Conservation (phyloP, 352 stramenopile genomes). For the Phytophthora meadii region DNA sequence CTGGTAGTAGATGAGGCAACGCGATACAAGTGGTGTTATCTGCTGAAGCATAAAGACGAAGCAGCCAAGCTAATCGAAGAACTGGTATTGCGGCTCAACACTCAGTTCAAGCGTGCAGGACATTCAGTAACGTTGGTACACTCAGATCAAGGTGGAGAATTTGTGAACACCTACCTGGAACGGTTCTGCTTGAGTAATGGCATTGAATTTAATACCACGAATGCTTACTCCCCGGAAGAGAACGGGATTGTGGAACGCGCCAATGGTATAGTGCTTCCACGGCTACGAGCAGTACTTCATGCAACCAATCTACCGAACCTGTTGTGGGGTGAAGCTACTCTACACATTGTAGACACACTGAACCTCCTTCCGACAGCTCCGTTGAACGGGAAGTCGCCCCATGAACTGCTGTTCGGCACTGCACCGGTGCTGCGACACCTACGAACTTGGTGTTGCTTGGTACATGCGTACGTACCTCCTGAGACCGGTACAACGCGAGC, state of each 20-base stretch:
- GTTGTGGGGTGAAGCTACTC: slow-evolving; percentile 20
- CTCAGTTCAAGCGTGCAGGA: slow-evolving; percentile 12
- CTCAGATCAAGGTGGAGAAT: slow-evolving; percentile 28
- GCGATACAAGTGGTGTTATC: slow-evolving; percentile 25
- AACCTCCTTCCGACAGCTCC: slow-evolving; percentile 13
- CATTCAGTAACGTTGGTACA: slow-evolving; percentile 13
- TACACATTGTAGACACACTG: slow-evolving; percentile 16
- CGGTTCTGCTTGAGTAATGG: slow-evolving; percentile 9
- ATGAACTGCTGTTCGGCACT: slow-evolving; percentile 15
- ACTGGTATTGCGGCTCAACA: slow-evolving; percentile 11
- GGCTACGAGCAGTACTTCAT: slow-evolving; percentile 22
- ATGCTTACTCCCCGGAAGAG: slow-evolving; percentile 31
- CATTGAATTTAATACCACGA: slow-evolving; percentile 15
- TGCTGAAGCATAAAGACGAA: slow-evolving; percentile 16
- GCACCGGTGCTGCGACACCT: slow-evolving; percentile 20
- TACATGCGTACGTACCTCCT: neutral
- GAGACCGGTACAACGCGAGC: slow-evolving; percentile 8
- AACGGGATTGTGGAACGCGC: slow-evolving; percentile 24
- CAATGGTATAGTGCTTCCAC: slow-evolving; percentile 8
- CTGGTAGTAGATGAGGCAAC: slow-evolving; percentile 30
- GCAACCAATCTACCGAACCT: slow-evolving; percentile 15
- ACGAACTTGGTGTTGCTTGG: slow-evolving; percentile 21
- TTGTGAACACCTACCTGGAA: slow-evolving; percentile 4
- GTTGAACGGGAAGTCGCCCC: slow-evolving; percentile 14
- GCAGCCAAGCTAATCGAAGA: slow-evolving; percentile 8